Evolutionary conservation across 495 filamentous ascomycete genomes (phyloP).

Genomic region (Cudoniella acicularis): DNA sequence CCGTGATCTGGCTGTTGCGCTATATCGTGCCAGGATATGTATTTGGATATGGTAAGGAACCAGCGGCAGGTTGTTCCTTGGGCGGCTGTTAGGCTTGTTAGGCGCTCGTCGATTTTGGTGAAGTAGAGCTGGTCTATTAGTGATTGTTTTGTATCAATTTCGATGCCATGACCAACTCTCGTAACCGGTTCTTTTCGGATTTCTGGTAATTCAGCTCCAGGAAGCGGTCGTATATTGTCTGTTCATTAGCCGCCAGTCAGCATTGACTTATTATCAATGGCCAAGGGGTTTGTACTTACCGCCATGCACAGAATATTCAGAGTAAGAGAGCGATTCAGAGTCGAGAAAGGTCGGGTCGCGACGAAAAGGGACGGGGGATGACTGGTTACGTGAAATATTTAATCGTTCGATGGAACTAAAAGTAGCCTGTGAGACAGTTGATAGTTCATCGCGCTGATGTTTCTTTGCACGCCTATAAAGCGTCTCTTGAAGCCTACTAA

Average conservation of each 20-base stretch:
- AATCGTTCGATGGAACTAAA: slow-evolving; percentile 14
- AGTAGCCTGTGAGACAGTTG: slow-evolving; percentile 10
- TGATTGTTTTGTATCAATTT: slow-evolving; percentile 17
- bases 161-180: too few relatives aligned
- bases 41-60: slow-evolving; percentile 30
- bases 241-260: too few relatives aligned
- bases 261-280: too few relatives aligned
- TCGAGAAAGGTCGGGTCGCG: slow-evolving; percentile 7
- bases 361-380: slow-evolving; percentile 12
- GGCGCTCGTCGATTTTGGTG: slow-evolving; percentile 30
- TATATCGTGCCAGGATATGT: slow-evolving; percentile 30
- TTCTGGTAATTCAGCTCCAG: too few relatives aligned
- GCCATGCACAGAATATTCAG: slow-evolving; percentile 13
- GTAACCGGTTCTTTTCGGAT: too few relatives aligned
- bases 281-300: too few relatives aligned
- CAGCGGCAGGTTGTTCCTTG: slow-evolving; percentile 34
- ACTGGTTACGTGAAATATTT: slow-evolving; percentile 14
- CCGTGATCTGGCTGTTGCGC: slow-evolving; percentile 26
- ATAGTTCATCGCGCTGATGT: slow-evolving; percentile 12
- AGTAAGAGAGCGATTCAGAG: slow-evolving; percentile 7
- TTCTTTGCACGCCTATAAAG: slow-evolving; percentile 14
- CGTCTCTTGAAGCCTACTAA: slow-evolving; percentile 11
- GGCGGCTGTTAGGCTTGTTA: slow-evolving; percentile 23
- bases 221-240: too few relatives aligned
- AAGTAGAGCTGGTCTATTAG: slow-evolving; percentile 28